Percentiles rank a stretch among this genome's conserved stretches.
Evolutionary conservation across 345 rosid species (phyloP).

Genomic region (Camelina hispida): DNA sequence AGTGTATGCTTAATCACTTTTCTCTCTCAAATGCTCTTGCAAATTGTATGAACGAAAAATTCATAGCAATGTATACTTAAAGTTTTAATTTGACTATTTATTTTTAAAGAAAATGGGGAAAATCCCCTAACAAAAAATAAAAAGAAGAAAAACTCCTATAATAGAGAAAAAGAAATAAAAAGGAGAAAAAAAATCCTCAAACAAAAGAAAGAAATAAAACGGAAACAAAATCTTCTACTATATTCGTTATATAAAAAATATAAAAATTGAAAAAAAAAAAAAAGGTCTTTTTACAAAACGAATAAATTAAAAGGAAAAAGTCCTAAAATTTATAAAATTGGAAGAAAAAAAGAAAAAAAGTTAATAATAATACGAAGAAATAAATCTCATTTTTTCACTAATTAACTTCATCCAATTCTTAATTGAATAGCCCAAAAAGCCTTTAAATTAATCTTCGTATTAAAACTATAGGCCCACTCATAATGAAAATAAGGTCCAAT

Average conservation of each 20-base stretch:
- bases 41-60: too few relatives aligned
- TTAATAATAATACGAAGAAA: neutral
- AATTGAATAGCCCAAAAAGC: neutral
- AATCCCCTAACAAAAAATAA: neutral
- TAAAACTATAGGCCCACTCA: conserved; percentile 9
- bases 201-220: neutral
- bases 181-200: neutral
- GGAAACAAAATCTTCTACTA: too few relatives aligned
- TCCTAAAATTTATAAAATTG: too few relatives aligned
- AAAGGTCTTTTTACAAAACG: neutral
- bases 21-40: too few relatives aligned
- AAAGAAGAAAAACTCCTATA: neutral
- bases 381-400: neutral
- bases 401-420: neutral
- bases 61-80: too few relatives aligned
- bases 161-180: neutral
- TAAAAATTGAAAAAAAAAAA: too few relatives aligned
- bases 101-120: neutral
- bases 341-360: too few relatives aligned
- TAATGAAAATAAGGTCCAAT: neutral
- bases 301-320: neutral
- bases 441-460: neutral
- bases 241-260: too few relatives aligned
- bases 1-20: too few relatives aligned
- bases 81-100: too few relatives aligned